phyloP scores from a whole-genome alignment of 208 protist genomes.

The Endotrypanum monterogeii region DNA sequence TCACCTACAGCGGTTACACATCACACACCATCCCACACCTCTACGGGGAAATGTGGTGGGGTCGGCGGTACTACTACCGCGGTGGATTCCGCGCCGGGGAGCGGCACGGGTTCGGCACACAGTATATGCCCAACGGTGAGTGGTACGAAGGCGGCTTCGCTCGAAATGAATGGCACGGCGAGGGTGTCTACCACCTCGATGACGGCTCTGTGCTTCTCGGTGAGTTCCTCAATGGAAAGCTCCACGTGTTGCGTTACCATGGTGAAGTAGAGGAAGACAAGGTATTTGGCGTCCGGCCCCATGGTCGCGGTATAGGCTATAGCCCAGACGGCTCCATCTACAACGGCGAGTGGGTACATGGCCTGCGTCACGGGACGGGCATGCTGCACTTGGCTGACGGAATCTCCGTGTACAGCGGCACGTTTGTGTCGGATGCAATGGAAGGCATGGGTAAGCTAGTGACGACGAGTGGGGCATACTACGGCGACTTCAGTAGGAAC shows the following conservation, averaged over 20 bases:
- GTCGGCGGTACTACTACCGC: conserved; percentile 54
- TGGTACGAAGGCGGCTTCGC: conserved; percentile 68
- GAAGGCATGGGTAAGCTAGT: conserved; percentile 72
- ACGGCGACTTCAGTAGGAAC: conserved; percentile 65
- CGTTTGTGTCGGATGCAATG: conserved; percentile 59
- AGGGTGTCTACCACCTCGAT: conserved; percentile 59
- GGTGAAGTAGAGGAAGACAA: conserved; percentile 66
- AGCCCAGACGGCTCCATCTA: conserved; percentile 48
- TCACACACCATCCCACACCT: conserved; percentile 66
- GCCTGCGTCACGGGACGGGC: conserved; percentile 72
- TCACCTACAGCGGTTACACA: conserved; percentile 81
- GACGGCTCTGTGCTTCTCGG: conserved; percentile 78
- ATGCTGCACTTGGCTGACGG: conserved; percentile 51
- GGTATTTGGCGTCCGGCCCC: conserved; percentile 31
- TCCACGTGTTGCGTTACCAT: conserved; percentile 57
- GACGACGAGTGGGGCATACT: conserved; percentile 54
- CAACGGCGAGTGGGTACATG: conserved; percentile 88
- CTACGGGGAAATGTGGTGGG: conserved; percentile 84
- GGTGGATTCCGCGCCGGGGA: conserved; percentile 65
- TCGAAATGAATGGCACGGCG: conserved; percentile 61
- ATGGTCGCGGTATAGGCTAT: conserved; percentile 64
- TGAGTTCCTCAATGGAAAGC: conserved; percentile 44
- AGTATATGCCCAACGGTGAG: conserved; percentile 70
- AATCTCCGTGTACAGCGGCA: conserved; percentile 67
- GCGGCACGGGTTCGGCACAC: conserved; percentile 61